Evolutionary conservation across 495 filamentous ascomycete genomes (phyloP), one percentile per base, ranked within the genome.

Genomic region (Penicillium pulvis): DNA sequence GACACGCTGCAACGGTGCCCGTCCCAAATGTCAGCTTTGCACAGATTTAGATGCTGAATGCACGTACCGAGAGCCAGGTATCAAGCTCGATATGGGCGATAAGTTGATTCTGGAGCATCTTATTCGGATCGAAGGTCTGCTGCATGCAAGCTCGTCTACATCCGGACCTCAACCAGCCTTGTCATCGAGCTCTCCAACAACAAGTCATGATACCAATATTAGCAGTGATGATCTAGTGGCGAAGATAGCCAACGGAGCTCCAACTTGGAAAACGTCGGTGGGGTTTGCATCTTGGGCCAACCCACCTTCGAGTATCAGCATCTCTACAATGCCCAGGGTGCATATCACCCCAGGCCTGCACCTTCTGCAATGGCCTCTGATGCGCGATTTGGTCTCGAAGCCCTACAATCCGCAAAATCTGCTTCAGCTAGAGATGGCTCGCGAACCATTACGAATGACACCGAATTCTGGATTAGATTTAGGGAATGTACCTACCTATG

Each of bases 51-150:
- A 90, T 58, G 90, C 88, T 16, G 90, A 92, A 58, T 93, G 90
- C 70, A 81, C 91, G 57, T 93, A 93, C 66, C 82, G 90, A 46
- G 90, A 93, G 71, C 90, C 90, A 16, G 90, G 90, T 5, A 92
- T 92, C 75, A 93, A 93, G 71, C 85, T 92, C 28, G 90, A 92
- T 71, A 89, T 90, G 30, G 90, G 90, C 55, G 90, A 92, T 72
- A 92, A 91, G 68, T 82, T 92, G 42, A 93, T 93, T 56, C 76
- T 93, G 23, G 90, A 92, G 62, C 86, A 87, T 48, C 75, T 93
- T 26, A 81, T 81, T 57, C 82, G 89, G 24, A 92, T 93, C 56
- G 90, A 93, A 71, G 87, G 83, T 41, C 72, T 92, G 17, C 83
- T 93, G 12, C 89, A 91, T 68, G 85, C 86, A 45, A 88, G 77